Evolutionary conservation across 2,329 filamentous ascomycete species (phyloP).

Genomic region (Pestalotiopsis sp.): DNA sequence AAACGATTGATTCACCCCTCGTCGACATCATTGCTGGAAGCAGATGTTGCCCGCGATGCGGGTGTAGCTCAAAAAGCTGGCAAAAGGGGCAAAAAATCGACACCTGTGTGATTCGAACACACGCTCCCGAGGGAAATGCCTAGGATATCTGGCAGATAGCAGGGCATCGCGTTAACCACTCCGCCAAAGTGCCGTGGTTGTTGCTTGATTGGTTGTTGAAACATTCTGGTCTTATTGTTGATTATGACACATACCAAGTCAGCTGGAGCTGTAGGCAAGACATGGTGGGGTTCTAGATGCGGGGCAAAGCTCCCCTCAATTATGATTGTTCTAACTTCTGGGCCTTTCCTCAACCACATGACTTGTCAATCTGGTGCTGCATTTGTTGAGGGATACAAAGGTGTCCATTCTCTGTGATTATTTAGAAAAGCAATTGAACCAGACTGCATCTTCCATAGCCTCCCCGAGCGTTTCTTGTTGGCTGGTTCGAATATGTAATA

Average conservation of each 20-base stretch:
- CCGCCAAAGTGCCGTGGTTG: slow-evolving; percentile 5
- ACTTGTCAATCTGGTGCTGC: too few species aligned
- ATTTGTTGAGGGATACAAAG: too few species aligned
- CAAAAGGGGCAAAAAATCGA: slow-evolving; percentile 22
- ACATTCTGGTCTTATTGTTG: background rate
- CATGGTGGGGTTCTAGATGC: background rate
- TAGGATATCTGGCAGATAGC: slow-evolving; percentile 11
- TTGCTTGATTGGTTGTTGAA: slow-evolving; percentile 3
- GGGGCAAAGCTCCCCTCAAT: background rate
- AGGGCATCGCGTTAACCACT: slow-evolving; percentile 12
- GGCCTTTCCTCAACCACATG: too few species aligned
- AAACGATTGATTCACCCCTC: too few species aligned
- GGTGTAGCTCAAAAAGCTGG: background rate
- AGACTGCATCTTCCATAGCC: background rate
- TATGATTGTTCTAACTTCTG: too few species aligned
- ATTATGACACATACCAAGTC: background rate
- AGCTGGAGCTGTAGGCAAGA: background rate
- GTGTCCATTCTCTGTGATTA: too few species aligned
- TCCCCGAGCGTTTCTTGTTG: too few species aligned
- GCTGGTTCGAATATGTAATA: too few species aligned
- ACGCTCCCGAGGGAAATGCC: slow-evolving; percentile 42
- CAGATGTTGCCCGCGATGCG: too few species aligned
- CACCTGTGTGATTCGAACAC: slow-evolving; percentile 44
- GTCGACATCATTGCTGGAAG: too few species aligned
- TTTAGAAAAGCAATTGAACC: background rate